Percentiles rank a stretch among this genome's conserved stretches.
These are phyloP conservation scores for Salix viminalis DNA, from an alignment of 345 rosid genomes.

Conservation along the genomic window DNA sequence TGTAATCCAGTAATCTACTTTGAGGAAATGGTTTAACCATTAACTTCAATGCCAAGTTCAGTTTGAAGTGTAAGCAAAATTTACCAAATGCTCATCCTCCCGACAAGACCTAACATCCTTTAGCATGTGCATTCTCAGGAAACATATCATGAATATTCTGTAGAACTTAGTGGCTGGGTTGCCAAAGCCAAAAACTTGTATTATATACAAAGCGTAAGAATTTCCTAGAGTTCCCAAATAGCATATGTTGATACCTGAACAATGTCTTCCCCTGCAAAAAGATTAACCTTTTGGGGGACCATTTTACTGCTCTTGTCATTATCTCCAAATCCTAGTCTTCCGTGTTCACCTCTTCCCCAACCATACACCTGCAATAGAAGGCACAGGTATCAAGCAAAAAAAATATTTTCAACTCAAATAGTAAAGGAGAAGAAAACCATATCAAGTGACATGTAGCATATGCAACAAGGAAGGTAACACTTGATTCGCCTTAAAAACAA, in stretches of 20 bases:
- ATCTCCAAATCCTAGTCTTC: conserved; percentile 98
- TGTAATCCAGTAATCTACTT: background rate
- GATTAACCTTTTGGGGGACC: conserved; percentile 89
- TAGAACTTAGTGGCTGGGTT: background rate
- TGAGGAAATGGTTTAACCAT: background rate
- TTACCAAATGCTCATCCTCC: background rate
- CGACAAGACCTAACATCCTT: background rate
- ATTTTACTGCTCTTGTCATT: conserved; percentile 98
- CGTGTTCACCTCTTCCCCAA: conserved; percentile 99
- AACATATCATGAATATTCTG: background rate
- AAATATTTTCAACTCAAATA: background rate
- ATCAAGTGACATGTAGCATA: background rate
- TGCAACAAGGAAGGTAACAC: background rate
- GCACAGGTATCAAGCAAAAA: too few relatives aligned
- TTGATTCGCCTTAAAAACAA: background rate
- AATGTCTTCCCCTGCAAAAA: conserved; percentile 73
- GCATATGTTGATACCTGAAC: conserved; percentile 50
- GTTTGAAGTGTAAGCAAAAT: background rate
- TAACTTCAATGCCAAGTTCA: background rate
- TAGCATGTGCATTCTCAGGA: background rate
- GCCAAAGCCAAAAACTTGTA: background rate
- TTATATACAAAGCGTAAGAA: background rate
- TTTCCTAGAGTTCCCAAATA: background rate
- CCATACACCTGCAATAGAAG: conserved; percentile 63
- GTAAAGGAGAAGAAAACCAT: background rate